A percentile compares a stretch with the other conserved stretches of the same genome.
These are phyloP conservation scores for Symmetrospora coprosmae DNA, from an alignment of 768 basidiomycete genomes.

Conservation along the genomic window DNA sequence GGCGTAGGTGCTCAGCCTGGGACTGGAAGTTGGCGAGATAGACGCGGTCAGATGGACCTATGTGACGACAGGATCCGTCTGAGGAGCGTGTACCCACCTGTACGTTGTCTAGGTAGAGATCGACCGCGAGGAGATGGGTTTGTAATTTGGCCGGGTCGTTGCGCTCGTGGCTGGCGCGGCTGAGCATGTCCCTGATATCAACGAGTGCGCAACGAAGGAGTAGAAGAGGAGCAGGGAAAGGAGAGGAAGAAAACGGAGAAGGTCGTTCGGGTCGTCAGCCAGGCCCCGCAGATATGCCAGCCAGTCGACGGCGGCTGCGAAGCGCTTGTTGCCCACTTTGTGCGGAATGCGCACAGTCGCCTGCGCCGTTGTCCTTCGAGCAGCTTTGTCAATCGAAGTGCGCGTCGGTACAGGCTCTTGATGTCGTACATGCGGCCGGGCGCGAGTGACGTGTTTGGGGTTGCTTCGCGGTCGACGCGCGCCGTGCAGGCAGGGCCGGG, in stretches of 20 bases:
- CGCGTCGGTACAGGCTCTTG: constrained; percentile 4
- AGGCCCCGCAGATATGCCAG: no score
- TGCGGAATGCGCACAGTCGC: constrained; percentile 4
- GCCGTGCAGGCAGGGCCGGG: no score
- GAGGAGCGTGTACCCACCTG: background rate
- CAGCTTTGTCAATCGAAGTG: background rate
- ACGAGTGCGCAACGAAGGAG: no score
- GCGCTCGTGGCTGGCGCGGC: background rate
- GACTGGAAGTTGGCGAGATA: background rate
- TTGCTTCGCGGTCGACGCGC: no score
- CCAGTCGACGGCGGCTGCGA: no score
- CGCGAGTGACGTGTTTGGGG: no score
- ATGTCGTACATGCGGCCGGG: background rate
- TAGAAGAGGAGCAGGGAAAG: background rate
- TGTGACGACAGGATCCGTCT: no score
- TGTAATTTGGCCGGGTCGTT: background rate
- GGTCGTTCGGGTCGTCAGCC: background rate
- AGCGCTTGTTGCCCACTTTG: no score
- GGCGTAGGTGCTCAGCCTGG: constrained; percentile 1
- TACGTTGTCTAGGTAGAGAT: constrained; percentile 15
- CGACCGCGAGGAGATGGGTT: background rate
- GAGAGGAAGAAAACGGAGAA: background rate
- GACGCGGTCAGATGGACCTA: background rate
- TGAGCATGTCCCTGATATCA: constrained; percentile 4
- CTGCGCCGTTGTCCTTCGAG: constrained; percentile 14